These are phyloP conservation scores for Apiotrichum sp. DNA, from an alignment of 1,284 basidiomycete genomes.

Conservation along the genomic window DNA sequence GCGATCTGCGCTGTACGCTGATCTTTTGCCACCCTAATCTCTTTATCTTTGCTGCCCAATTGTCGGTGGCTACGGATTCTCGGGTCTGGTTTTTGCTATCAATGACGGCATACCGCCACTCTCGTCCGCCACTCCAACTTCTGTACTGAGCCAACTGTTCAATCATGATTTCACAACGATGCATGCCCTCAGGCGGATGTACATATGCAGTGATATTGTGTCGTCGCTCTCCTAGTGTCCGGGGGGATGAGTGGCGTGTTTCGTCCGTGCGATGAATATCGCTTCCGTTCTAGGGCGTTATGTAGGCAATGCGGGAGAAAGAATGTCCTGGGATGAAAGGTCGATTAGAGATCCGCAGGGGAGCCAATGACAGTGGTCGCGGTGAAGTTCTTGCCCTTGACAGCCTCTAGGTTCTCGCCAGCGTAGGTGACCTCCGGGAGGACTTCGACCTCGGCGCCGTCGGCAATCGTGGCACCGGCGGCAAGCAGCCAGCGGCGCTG, in stretches of 20 bases:
- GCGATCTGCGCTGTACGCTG: no score
- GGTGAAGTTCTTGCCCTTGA: slow-evolving; percentile 70
- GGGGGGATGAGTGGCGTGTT: neutral
- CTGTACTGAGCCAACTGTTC: no score
- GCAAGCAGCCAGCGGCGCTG: slow-evolving; percentile 75
- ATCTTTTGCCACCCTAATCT: no score
- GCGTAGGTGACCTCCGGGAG: slow-evolving; percentile 83
- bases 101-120: no score
- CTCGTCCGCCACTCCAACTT: no score
- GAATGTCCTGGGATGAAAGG: neutral
- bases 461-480: slow-evolving; percentile 65
- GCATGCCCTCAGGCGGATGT: slow-evolving; percentile 1
- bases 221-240: neutral
- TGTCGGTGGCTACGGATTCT: no score
- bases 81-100: no score
- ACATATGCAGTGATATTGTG: neutral
- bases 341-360: slow-evolving; percentile 20
- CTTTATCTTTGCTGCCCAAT: no score
- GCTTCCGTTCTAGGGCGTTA: neutral
- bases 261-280: no score
- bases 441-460: slow-evolving; percentile 71
- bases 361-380: slow-evolving; percentile 47
- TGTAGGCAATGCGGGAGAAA: no score
- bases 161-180: neutral
- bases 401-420: slow-evolving; percentile 79